Evolutionary conservation across 208 protist genomes (phyloP), one percentile per base, ranked within the genome.

Genomic region (Tritrichomonas musculus): DNA sequence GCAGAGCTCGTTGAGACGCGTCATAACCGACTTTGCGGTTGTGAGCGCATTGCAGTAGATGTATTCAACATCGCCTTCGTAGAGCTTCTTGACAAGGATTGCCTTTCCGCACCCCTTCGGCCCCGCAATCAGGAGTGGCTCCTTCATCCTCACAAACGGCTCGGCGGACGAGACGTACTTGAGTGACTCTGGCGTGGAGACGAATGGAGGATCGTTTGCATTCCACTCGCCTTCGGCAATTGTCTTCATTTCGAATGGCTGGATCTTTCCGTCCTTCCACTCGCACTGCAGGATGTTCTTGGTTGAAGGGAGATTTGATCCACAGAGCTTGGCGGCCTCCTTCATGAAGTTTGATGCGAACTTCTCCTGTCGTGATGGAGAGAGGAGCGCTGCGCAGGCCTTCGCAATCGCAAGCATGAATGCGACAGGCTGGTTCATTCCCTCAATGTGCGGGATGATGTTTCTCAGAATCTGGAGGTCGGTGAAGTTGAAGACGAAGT

Each of bases 1-100:
- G 30, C 77, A 88, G 27, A 88, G 47, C n/a, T 88, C 77, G 25
- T 44, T 88, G 9, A 88, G 44, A 2, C 41, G 0, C 20, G 11
- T 33, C 14, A 88, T 88, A 17, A 88, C 77, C n/a, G 27, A 8
- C 27, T 88, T 88, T 57, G 77, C 41, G 20, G 44, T 88, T 60
- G 77, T 88, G 14, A 88, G 57, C 33, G 77, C 41, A 88, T 88
- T 88, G n/a, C 77, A 88, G 44, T 88, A 53, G 39, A 88, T 88
- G 17, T 47, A 20, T 88, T 88, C 77, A 36, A 88, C 47, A 88
- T 88, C 77, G 39, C 47, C 47, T 88, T 13, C 47, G 57, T 88
- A 88, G n/a, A 88, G 30, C 39, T 88, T 44, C 30, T 88, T 25
- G 27, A 88, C 41, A 3, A 88, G 22, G 1, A 36, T 57, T 41